Percentiles rank a stretch among this genome's conserved stretches.
phyloP scores from a whole-genome alignment of 108 stramenopile species.

The Cylindrotheca closterium region DNA sequence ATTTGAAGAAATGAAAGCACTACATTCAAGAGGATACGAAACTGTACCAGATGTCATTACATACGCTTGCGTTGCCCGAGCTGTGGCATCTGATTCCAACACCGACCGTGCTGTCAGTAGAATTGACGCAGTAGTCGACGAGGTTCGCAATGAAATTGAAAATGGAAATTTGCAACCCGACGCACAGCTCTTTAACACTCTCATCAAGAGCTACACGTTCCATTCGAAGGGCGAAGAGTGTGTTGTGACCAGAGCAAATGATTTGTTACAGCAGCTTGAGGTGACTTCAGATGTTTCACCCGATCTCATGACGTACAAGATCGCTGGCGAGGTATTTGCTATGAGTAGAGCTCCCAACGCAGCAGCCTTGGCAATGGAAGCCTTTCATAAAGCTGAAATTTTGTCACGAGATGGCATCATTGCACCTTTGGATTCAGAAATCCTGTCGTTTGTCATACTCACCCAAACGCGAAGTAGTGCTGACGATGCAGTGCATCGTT shows the following conservation, averaged over 20 bases:
- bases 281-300: constrained; percentile 8
- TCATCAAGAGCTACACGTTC: background rate
- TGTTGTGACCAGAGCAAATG: background rate
- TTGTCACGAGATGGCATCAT: background rate
- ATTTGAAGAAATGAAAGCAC: constrained; percentile 11
- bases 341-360: constrained; percentile 7
- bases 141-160: background rate
- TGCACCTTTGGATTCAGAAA: background rate
- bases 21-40: background rate
- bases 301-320: constrained; percentile 12
- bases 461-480: constrained; percentile 6
- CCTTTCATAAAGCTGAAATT: constrained; percentile 2
- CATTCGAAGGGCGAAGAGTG: background rate
- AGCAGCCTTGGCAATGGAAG: background rate
- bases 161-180: background rate
- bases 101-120: background rate
- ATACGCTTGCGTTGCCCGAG: constrained; percentile 1
- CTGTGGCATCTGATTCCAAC: background rate
- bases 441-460: background rate
- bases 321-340: constrained; percentile 13
- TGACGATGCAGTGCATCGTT: constrained; percentile 5
- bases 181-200: constrained; percentile 1
- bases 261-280: constrained; percentile 4
- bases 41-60: background rate
- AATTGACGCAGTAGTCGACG: background rate